Base-by-base conservation (phyloP, 306 rosid species). In the Cucurbita ficifolia region DNA sequence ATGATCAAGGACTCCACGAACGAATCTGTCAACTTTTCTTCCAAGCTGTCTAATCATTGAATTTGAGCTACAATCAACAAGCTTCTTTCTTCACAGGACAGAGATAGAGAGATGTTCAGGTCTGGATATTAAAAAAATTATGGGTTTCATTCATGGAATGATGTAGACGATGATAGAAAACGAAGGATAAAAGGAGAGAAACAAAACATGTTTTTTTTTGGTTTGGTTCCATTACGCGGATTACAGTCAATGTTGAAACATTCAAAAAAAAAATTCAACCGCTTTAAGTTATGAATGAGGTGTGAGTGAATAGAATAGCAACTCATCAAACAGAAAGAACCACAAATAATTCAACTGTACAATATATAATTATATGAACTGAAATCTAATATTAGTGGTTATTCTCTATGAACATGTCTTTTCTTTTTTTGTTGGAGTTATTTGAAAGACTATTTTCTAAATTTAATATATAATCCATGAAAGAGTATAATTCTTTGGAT, bases 201-300 rank as follows among this genome's bases (percentile, higher is more conserved):
- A 14, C 43, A 60, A 60, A 29, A 8, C 69, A 60, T 24, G 70
- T 63, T 62, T 48, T 48, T 48, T 38, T 38, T 59, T 35, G 8
- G 10, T 60, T 60, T n/a, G 17, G 22, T 63, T 38, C 1, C 1
- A 63, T 63, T 63, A 63, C 35, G 51, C 40, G 70, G 70, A 63
- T n/a, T 63, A 40, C 70, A 63, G 70, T 63, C 51, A n/a, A 63
- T 39, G n/a, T 17, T 39, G 70, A n/a, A 39, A 63, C 70, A 63
- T 39, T 63, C 70, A 63, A 38, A 13, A 3, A 45, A 45, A 43
- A 46, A 13, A 4, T 62, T 39, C 50, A n/a, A n/a, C 22, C 3
- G 13, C 16, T 12, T 13, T 0, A 7, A 14, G 43, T 13, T 14
- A 39, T 39, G 14, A 63, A 39, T 63, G 70, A 63, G 48, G 50